phyloP scores from a whole-genome alignment of 192 early-diverging fungal species.

The Backusella morwellensis region DNA sequence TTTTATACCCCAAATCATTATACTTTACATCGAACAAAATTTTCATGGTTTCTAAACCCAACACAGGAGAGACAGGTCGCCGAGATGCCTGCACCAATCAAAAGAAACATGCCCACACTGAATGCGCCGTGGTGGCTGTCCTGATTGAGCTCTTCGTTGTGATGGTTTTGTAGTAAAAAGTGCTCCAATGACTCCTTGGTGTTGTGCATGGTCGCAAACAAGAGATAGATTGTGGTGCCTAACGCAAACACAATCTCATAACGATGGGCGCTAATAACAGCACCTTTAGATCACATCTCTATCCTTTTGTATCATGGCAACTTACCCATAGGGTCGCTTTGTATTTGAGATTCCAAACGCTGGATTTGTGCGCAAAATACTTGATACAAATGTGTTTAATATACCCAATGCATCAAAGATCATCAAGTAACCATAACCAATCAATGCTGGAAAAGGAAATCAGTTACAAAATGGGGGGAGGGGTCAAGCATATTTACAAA shows the following conservation, averaged over 20 bases:
- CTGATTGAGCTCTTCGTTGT: slow-evolving; percentile 36
- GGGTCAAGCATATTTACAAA: background rate
- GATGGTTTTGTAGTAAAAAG: slow-evolving; percentile 48
- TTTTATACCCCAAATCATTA: background rate
- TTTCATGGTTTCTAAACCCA: slow-evolving; percentile 49
- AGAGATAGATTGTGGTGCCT: slow-evolving; percentile 47
- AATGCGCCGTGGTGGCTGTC: background rate
- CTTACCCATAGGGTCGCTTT: slow-evolving; percentile 58
- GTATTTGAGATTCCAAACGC: slow-evolving; percentile 43
- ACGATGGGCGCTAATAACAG: slow-evolving; percentile 41
- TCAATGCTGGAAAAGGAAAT: slow-evolving; percentile 28
- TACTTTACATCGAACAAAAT: slow-evolving; percentile 45
- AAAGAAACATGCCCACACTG: slow-evolving; percentile 31
- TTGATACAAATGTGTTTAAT: slow-evolving; percentile 50
- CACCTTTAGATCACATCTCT: background rate
- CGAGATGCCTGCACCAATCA: slow-evolving; percentile 37
- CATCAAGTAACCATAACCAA: slow-evolving; percentile 49
- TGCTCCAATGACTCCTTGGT: slow-evolving; percentile 60
- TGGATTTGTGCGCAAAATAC: slow-evolving; percentile 39
- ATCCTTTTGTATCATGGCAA: background rate
- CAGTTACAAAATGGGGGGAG: background rate
- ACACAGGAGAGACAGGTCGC: slow-evolving; percentile 45
- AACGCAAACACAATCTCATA: slow-evolving; percentile 54
- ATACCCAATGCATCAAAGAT: slow-evolving; percentile 61
- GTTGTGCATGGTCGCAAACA: slow-evolving; percentile 58